Base-by-base conservation (phyloP, 2,329 filamentous ascomycete species). In the Bipolaris sorokiniana region DNA sequence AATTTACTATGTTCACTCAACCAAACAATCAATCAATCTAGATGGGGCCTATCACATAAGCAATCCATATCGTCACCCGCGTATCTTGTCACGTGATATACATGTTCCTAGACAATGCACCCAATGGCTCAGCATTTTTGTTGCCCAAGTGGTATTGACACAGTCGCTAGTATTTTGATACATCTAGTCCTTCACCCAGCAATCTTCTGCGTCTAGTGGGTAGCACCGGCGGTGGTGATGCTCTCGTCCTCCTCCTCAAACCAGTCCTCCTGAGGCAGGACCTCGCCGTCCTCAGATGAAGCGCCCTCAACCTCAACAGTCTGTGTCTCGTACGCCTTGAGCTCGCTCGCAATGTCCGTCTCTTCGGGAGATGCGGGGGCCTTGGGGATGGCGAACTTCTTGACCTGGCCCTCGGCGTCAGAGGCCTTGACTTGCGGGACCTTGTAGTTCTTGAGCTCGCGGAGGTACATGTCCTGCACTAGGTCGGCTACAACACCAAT, bases 361-460 rank as follows among this genome's bases (percentile, higher is more conserved):
- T 98, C 94, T 82, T 98, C 95, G 77, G 95, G 95, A 34, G 92
- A 96, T 76, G 85, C 81, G 74, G 95, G 94, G 57, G 92, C 80
- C 79, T 90, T 88, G 72, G 95, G 95, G 65, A 89, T 77, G 74
- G 77, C 76, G 84, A 98, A 99, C 78, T 88, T 91, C 79, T 95
- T 90, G 72, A 98, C 95, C 72, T 96, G 90, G 77, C 91, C 93
- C 70, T 94, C 89, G 76, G 93, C 84, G 76, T 98, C 95, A 72
- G 87, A 86, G 64, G 92, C 85, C 85, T 97, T 97, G 82, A 94
- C 78, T 68, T 87, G 83, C 55, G 90, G 83, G 64, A 88, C 83
- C 87, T 98, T 98, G 90, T 97, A 98, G 81, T 88, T 87, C 83
- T 94, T 95, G 77, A 99, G 88, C 82, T 98, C 93, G 80, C 89